Conservation (phyloP, 2,329 filamentous ascomycete genomes). For the Penicillium brevicompactum region DNA sequence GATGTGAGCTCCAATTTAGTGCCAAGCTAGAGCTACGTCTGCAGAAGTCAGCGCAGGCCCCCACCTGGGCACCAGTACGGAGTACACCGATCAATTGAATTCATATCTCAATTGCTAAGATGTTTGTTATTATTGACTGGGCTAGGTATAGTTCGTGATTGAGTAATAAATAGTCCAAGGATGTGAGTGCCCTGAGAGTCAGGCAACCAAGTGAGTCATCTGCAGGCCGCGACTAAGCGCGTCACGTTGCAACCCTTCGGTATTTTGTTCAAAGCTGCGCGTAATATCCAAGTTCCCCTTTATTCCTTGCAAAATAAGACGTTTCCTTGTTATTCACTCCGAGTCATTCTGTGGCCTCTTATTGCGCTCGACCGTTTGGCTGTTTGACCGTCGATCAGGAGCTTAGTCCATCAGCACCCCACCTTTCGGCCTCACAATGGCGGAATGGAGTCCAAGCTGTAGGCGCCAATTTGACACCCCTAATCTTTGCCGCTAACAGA, state of each 20-base stretch:
- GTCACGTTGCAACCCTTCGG: background rate
- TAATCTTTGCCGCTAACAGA: background rate
- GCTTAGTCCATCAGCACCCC: background rate
- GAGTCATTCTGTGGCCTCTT: background rate
- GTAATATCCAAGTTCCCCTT: background rate
- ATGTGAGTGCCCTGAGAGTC: background rate
- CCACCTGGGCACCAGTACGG: no score
- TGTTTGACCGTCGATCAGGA: background rate
- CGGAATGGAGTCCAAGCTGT: slow-evolving; percentile 35
- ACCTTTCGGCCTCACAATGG: slow-evolving; percentile 18
- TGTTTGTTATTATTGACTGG: no score
- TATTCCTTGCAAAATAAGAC: background rate
- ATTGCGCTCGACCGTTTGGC: background rate
- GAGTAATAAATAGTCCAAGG: no score
- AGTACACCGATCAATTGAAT: no score
- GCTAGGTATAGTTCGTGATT: no score
- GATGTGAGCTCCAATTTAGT: no score
- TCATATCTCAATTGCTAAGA: no score
- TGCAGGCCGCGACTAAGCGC: slow-evolving; percentile 1
- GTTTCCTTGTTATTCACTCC: background rate
- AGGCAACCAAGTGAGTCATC: slow-evolving; percentile 7
- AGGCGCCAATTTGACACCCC: slow-evolving; percentile 1
- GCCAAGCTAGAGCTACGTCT: no score
- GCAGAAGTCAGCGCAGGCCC: no score
- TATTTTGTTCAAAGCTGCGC: background rate